Evolutionary conservation across 2,329 filamentous ascomycete species (phyloP).

Genomic region (Penicillium hordei): DNA sequence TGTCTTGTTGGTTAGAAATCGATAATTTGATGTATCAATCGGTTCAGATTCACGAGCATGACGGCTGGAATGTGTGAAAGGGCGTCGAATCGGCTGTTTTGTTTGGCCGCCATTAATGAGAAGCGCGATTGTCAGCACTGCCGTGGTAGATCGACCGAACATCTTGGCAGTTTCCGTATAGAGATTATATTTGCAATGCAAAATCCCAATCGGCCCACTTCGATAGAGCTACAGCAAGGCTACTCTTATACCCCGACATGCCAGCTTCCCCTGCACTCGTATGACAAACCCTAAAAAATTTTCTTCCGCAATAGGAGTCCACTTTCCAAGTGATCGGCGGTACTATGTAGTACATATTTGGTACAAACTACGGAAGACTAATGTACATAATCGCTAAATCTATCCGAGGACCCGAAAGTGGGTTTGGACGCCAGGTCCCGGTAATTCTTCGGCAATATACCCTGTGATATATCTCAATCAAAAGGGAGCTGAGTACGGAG

Average conservation of each 20-base stretch:
- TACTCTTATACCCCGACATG: not conserved
- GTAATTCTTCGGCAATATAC: not conserved
- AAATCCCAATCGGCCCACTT: not conserved
- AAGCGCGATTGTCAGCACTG: not conserved
- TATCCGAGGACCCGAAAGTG: not conserved
- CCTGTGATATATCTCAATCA: not conserved
- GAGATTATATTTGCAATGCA: not conserved
- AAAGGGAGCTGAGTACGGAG: not conserved
- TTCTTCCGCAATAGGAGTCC: not conserved
- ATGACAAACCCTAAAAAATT: not conserved
- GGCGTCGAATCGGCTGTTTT: not conserved
- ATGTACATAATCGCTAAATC: no score
- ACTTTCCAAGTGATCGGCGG: not conserved
- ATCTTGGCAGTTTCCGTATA: not conserved
- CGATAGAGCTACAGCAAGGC: not conserved
- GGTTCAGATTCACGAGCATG: not conserved
- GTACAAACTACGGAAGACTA: no score
- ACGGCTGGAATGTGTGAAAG: not conserved
- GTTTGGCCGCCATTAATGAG: not conserved
- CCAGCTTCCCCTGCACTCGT: not conserved
- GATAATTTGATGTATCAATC: conserved; percentile 17
- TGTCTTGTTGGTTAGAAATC: conserved; percentile 29
- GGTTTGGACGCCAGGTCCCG: not conserved
- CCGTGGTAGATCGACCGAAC: not conserved
- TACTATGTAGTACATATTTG: not conserved